Base-by-base conservation (phyloP, 2,329 filamentous ascomycete genomes). In the Tympanopsis confertula region DNA sequence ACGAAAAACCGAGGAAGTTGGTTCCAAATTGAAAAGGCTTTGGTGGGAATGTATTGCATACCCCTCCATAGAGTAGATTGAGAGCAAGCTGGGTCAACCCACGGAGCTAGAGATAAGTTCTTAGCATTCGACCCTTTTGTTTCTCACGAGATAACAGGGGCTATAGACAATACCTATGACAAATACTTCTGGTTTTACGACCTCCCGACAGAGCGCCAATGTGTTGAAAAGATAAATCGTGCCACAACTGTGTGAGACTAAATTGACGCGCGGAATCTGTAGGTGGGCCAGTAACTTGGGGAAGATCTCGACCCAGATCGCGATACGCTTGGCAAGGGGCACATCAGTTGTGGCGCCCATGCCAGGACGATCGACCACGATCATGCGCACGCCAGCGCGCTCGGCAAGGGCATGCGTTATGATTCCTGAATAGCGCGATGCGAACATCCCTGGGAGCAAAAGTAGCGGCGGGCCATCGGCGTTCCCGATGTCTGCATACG, bases 391-490 rank as follows among this genome's bases (percentile, higher is more conserved):
- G 3, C 49, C 50, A 0, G 42, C 30, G 1, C 38, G 43, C 33
- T 50, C 42, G 14, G 50, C 50, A 5, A 53, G 39, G 2, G 38
- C 35, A 35, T 53, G 50, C 35, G 49, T 35, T 2, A 40, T 42
- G 14, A 51, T 40, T 5, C 44, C 44, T 1, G 42, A 19, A 37
- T 50, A 53, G 4, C 50, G 47, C 4, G 49, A 50, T 1, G 45
- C 44, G 18, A 53, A 52, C 50, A 53, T 53, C 3, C 50, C 50
- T 0, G 50, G 49, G 13, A 51, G 35, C 20, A 46, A 52, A 3
- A 53, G 40, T 4, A 53, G 29, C 0, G 36, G 38, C 3, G 45
- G 45, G 5, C 41, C 41, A 0, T 37, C 35, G 3, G 24, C 7
- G 33, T 36, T 33, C 7, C 50, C 50, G 15, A 49, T 36, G 20